Percentiles rank a stretch among this genome's conserved stretches.
Evolutionary conservation across 139 green algal species (phyloP).

Genomic region (Chlamydomonas sp.): DNA sequence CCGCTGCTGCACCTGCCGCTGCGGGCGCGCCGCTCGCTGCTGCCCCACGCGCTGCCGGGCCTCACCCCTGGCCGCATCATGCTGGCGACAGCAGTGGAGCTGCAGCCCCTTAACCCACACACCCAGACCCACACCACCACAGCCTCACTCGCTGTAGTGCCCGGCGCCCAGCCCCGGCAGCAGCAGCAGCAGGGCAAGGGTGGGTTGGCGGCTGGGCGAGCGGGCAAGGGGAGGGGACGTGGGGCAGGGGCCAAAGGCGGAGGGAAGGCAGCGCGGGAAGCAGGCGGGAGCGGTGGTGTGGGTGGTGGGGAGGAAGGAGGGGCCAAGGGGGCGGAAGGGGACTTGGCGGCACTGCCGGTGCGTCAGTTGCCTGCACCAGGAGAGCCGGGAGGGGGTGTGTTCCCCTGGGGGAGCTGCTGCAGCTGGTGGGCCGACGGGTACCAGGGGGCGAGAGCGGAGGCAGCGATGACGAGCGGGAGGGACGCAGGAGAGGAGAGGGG

Average conservation of each 20-base stretch:
- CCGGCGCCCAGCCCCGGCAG: background rate
- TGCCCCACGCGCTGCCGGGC: slow-evolving; percentile 37
- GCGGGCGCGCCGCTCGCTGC: slow-evolving; percentile 52
- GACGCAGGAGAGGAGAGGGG: no score
- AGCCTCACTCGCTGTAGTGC: no score
- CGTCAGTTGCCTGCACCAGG: slow-evolving; percentile 12
- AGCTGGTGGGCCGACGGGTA: background rate
- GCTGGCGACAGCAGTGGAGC: slow-evolving; percentile 51
- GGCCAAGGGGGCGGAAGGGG: background rate
- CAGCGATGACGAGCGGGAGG: no score
- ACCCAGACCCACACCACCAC: no score
- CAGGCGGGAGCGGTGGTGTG: background rate
- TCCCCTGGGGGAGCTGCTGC: slow-evolving; percentile 49
- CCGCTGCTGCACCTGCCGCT: slow-evolving; percentile 69
- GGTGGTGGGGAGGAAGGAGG: background rate
- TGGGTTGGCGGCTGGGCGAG: background rate
- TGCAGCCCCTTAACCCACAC: background rate
- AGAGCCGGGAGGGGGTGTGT: background rate
- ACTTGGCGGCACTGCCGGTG: background rate
- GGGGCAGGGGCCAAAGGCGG: background rate
- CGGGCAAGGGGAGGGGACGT: background rate
- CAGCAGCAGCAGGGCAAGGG: background rate
- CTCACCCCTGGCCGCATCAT: slow-evolving; percentile 46
- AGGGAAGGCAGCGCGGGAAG: background rate
- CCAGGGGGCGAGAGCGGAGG: no score